These are phyloP conservation scores for Penicillium sp. DNA, from an alignment of 2,329 filamentous ascomycete species.

Conservation along the genomic window DNA sequence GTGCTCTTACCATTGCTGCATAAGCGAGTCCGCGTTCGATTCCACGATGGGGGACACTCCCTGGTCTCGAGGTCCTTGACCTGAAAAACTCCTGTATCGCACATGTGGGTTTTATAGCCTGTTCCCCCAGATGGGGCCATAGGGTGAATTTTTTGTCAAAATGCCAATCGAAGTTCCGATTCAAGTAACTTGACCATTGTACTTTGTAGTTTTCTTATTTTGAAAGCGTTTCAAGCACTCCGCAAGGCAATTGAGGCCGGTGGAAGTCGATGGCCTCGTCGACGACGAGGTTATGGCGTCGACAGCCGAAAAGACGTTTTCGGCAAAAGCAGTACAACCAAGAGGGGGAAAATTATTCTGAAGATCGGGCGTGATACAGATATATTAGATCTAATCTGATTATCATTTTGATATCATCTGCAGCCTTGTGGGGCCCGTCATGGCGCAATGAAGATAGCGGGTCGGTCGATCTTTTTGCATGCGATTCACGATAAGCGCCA, in stretches of 20 bases:
- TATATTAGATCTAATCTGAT: not conserved
- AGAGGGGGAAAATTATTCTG: not conserved
- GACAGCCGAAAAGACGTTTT: not conserved
- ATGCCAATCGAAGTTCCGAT: not conserved
- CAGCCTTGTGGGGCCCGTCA: not conserved
- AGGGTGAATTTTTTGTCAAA: conserved; percentile 9
- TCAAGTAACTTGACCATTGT: not conserved
- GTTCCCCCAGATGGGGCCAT: not conserved
- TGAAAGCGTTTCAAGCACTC: not conserved
- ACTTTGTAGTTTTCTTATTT: not conserved
- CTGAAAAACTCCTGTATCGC: not conserved
- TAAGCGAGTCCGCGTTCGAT: conserved; percentile 6
- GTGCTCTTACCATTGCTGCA: not conserved
- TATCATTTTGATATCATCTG: not conserved
- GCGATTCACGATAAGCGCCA: not conserved
- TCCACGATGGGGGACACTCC: not conserved
- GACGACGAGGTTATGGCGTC: not conserved
- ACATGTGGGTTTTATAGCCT: conserved; percentile 8
- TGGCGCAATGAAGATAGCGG: not conserved
- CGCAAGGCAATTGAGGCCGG: not conserved
- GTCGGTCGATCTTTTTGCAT: not conserved
- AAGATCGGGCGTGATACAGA: not conserved
- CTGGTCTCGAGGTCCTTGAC: not conserved
- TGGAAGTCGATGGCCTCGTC: not conserved
- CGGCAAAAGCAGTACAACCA: not conserved